Evolutionary conservation across 2,329 filamentous ascomycete genomes (phyloP), one percentile per base, ranked within the genome.

Genomic region (Sclerotinia nivalis): DNA sequence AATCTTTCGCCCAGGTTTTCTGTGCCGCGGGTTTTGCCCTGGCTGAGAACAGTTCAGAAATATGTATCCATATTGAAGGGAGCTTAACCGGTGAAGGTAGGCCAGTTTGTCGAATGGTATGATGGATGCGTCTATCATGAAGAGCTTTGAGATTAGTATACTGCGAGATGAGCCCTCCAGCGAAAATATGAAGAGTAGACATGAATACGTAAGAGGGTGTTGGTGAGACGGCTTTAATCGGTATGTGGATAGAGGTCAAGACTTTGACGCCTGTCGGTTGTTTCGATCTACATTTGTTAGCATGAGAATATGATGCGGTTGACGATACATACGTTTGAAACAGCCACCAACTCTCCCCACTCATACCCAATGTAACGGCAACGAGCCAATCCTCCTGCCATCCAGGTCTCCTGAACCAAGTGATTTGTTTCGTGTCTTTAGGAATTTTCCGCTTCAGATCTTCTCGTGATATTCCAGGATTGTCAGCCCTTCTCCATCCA

Each of bases 261-360:
- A 78, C 70, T 56, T 75, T 77, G 18, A 58, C 68, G 58, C 59
- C 66, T n/a, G 58, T 73, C 20, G 72, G 25, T 67, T 66, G 49
- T 70, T 73, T 54, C 54, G 65, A 66, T 31, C 66, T 56, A 62
- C 62, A 62, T 31, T 70, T 40, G 50, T 70, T 65, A 66, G 64
- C 69, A 49, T 66, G 34, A 40, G 28, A 56, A 56, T 20, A 28
- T 28, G 8, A 56, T 34, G 25, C 28, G 13, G 6, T 45, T 49
- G 25, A 13, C 45, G 34, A 67, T 65, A 72, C 74, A 70, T 73
- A 89, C 85, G 87, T 79, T 79, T 90, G 86, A 68, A 93, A 83
- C 71, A 94, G 82, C 88, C 90, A 94, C 92, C 92, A 97, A 72
- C 85, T 86, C 77, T 96, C 92, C 67, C 92, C 92, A 76, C 85